Percentiles rank a stretch among this genome's conserved stretches.
These are phyloP conservation scores for Allium fistulosum DNA, from an alignment of 106 monocot species.

Conservation along the genomic window DNA sequence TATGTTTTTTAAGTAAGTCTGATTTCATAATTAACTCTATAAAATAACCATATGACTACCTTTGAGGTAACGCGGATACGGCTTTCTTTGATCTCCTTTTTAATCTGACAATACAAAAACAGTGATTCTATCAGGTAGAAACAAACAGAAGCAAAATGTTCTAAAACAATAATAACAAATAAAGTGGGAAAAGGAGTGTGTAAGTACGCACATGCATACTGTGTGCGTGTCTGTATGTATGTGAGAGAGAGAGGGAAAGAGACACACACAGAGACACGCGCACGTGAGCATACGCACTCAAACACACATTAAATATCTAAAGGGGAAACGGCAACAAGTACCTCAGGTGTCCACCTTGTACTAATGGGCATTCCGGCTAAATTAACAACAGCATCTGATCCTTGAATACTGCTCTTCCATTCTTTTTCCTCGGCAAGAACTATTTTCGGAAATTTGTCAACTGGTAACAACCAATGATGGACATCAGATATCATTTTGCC, in stretches of 20 bases:
- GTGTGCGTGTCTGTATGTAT: too few species aligned
- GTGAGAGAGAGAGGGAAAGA: too few species aligned
- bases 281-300: too few species aligned
- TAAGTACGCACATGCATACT: too few species aligned
- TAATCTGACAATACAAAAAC: slow-evolving; percentile 40
- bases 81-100: slow-evolving; percentile 85
- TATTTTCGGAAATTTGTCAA: slow-evolving; percentile 42
- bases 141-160: too few species aligned
- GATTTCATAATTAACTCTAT: too few species aligned
- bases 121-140: not conserved
- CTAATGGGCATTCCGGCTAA: slow-evolving; percentile 87
- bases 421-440: slow-evolving; percentile 67
- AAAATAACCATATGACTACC: slow-evolving; percentile 12
- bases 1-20: too few species aligned
- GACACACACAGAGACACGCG: too few species aligned
- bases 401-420: slow-evolving; percentile 52
- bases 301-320: too few species aligned
- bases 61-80: slow-evolving; percentile 56
- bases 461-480: slow-evolving; percentile 17
- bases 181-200: too few species aligned
- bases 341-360: slow-evolving; percentile 87
- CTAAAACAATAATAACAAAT: too few species aligned
- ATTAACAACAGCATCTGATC: slow-evolving; percentile 78
- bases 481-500: too few species aligned
- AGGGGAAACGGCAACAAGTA: slow-evolving; percentile 3